These are phyloP conservation scores for Fusarium longipes DNA, from an alignment of 2,329 filamentous ascomycete genomes.

Conservation along the genomic window DNA sequence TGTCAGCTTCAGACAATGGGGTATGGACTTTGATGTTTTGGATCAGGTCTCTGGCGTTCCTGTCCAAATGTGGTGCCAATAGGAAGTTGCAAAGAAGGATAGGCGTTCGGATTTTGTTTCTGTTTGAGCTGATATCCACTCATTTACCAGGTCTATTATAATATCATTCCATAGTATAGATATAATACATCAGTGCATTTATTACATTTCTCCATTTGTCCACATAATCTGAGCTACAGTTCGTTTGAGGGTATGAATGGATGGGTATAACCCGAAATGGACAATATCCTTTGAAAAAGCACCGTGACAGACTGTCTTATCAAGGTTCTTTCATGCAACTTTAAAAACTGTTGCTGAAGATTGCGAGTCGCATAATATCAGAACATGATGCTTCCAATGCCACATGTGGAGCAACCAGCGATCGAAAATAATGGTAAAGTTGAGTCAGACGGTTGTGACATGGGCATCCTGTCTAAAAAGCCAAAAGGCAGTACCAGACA, in stretches of 20 bases:
- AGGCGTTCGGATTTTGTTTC: neutral
- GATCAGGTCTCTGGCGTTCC: slow-evolving; percentile 7
- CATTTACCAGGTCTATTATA: neutral
- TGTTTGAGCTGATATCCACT: neutral
- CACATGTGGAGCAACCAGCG: no score
- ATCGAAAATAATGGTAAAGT: no score
- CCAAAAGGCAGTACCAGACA: neutral
- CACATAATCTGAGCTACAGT: neutral
- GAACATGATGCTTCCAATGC: no score
- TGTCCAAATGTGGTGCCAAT: slow-evolving; percentile 37
- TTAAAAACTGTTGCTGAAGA: no score
- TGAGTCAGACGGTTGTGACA: no score
- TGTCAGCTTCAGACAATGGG: slow-evolving; percentile 27
- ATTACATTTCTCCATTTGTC: accelerated
- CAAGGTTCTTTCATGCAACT: no score
- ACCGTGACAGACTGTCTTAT: no score
- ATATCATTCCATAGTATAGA: neutral
- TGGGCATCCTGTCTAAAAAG: no score
- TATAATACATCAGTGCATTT: neutral
- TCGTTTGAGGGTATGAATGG: no score
- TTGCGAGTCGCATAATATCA: no score
- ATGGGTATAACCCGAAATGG: no score
- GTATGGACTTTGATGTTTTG: slow-evolving; percentile 33
- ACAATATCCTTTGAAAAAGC: no score
- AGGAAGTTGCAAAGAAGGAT: neutral